Evolutionary conservation across 164 flowering plant species (phyloP).

Genomic region (Nelumbo lutea): DNA sequence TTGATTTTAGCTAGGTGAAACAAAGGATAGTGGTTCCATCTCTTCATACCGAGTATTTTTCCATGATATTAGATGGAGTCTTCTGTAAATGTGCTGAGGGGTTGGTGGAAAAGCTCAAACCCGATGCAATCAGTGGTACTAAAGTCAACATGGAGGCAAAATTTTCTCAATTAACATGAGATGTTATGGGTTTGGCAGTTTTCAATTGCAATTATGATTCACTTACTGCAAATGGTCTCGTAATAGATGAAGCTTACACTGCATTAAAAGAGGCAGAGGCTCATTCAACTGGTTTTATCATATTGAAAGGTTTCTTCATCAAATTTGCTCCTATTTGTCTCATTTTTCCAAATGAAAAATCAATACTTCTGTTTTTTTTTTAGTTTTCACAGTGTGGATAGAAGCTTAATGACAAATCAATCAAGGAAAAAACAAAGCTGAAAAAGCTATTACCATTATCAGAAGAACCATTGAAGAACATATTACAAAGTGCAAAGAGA

Average conservation of each 20-base stretch:
- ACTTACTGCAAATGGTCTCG: constrained; percentile 71
- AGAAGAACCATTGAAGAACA: constrained; percentile 77
- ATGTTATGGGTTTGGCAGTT: constrained; percentile 85
- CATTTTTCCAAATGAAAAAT: not conserved
- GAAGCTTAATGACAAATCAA: constrained; percentile 60
- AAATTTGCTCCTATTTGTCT: not conserved
- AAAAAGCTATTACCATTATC: constrained; percentile 67
- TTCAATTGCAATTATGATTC: constrained; percentile 94
- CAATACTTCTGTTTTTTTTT: not conserved
- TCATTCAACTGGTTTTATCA: constrained; percentile 84
- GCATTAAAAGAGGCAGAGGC: constrained; percentile 89
- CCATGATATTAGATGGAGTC: constrained; percentile 84
- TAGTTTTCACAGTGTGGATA: constrained; percentile 37
- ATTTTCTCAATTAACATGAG: constrained; percentile 84
- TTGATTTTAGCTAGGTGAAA: constrained; percentile 51
- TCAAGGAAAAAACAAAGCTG: constrained; percentile 92
- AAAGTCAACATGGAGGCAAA: constrained; percentile 89
- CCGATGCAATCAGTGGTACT: constrained; percentile 48
- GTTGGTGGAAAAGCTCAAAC: constrained; percentile 65
- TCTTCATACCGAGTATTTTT: constrained; percentile 86
- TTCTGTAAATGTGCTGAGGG: constrained; percentile 80
- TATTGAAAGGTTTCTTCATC: constrained; percentile 70
- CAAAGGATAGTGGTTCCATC: constrained; percentile 97
- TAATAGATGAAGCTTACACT: constrained; percentile 89
- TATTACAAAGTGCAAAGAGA: constrained; percentile 66